Conservation (phyloP, 73 alveolate genomes). For the Paramecium octaurelia region DNA sequence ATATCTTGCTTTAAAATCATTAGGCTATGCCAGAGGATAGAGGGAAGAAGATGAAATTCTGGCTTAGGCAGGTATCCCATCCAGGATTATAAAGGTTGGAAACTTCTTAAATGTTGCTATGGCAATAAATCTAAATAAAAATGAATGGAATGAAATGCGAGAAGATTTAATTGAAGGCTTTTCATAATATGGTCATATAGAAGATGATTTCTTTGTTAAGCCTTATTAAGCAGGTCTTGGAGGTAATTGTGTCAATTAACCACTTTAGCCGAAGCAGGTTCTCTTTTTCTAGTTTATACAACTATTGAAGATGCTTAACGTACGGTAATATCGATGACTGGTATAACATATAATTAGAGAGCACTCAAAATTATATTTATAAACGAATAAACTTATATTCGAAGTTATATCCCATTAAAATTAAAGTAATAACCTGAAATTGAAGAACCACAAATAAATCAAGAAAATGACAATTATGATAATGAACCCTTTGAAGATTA, state of each 20-base stretch:
- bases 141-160: slow-evolving; percentile 53
- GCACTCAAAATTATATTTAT: slow-evolving; percentile 58
- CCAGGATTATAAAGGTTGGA: slow-evolving; percentile 55
- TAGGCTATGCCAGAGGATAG: slow-evolving; percentile 23
- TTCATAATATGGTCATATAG: background rate
- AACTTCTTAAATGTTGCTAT: slow-evolving; percentile 42
- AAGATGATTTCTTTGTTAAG: slow-evolving; percentile 53
- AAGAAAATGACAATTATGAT: background rate
- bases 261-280: slow-evolving; percentile 60
- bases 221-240: slow-evolving; percentile 57
- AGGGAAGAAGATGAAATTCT: slow-evolving; percentile 50
- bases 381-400: slow-evolving; percentile 26
- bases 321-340: slow-evolving; percentile 45
- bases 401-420: slow-evolving; percentile 31
- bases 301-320: slow-evolving; percentile 47
- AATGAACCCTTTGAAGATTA: background rate
- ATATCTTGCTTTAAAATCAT: slow-evolving; percentile 22
- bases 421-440: background rate
- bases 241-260: background rate
- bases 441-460: background rate
- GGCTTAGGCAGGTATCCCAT: slow-evolving; percentile 53
- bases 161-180: slow-evolving; percentile 39
- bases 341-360: slow-evolving; percentile 57
- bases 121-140: slow-evolving; percentile 36
- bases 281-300: slow-evolving; percentile 40